Evolutionary conservation across 2,329 filamentous ascomycete genomes (phyloP).

Genomic region (Epichloe scottii): DNA sequence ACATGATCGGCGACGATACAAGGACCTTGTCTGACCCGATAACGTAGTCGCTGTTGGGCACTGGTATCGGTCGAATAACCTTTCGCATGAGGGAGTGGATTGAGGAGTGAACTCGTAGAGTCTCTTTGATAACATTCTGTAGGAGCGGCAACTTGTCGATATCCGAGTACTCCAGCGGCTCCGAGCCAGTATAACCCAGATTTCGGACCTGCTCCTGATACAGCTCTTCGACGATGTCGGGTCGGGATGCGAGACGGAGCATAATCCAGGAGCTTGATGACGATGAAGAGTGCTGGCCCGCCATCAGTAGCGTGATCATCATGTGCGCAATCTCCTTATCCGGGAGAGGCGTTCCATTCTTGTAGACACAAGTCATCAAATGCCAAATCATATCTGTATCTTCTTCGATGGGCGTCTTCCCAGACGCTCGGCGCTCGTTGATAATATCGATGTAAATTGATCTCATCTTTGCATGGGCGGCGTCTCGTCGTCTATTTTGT

Average conservation of each 20-base stretch:
- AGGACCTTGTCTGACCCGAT: constrained; percentile 43
- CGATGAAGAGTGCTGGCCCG: constrained; percentile 79
- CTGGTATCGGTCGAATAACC: constrained; percentile 76
- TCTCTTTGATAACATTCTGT: constrained; percentile 79
- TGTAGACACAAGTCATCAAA: constrained; percentile 75
- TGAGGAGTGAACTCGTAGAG: constrained; percentile 77
- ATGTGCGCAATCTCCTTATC: constrained; percentile 81
- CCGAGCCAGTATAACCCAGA: constrained; percentile 45
- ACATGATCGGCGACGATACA: constrained; percentile 49
- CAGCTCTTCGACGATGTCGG: constrained; percentile 68
- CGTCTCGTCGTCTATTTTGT: constrained; percentile 73
- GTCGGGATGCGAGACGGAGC: constrained; percentile 64
- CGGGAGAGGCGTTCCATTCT: constrained; percentile 65
- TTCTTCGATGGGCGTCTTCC: constrained; percentile 36
- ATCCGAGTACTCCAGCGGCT: constrained; percentile 60
- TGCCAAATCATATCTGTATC: constrained; percentile 78
- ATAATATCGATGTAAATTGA: constrained; percentile 72
- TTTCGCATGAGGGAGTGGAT: constrained; percentile 93
- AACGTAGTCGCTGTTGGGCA: constrained; percentile 71
- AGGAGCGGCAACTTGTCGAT: constrained; percentile 71
- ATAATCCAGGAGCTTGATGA: constrained; percentile 79
- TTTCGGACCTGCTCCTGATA: constrained; percentile 64
- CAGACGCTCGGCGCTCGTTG: constrained; percentile 51
- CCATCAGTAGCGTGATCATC: constrained; percentile 91
- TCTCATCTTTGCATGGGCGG: constrained; percentile 59